Conservation (phyloP, 139 green algal genomes). For the Ettlia oleoabundans region DNA sequence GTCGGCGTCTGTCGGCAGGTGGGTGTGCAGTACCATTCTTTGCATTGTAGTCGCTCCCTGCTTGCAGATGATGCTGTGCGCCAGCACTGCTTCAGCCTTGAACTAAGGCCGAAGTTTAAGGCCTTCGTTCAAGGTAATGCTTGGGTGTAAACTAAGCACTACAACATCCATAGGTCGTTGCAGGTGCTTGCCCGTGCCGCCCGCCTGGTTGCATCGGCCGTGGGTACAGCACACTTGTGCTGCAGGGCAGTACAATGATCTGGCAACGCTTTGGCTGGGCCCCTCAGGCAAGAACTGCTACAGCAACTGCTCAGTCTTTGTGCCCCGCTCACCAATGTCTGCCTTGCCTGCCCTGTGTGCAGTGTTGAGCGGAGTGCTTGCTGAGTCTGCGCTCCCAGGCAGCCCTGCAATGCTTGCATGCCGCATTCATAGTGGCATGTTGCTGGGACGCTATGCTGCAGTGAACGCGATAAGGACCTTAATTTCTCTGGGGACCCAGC, state of each 20-base stretch:
- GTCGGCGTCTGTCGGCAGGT: constrained; percentile 31
- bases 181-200: constrained; percentile 19
- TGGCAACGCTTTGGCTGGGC: constrained; percentile 82
- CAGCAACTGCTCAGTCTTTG: too few relatives aligned
- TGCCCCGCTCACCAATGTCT: too few relatives aligned
- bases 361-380: too few relatives aligned
- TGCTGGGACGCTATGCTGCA: too few relatives aligned
- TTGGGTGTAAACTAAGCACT: not conserved
- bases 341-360: not conserved
- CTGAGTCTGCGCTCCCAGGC: too few relatives aligned
- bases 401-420: too few relatives aligned
- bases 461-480: constrained; percentile 79
- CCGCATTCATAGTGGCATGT: too few relatives aligned
- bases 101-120: too few relatives aligned
- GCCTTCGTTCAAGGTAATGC: constrained; percentile 23
- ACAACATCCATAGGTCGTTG: not conserved
- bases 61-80: too few relatives aligned
- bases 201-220: not conserved
- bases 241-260: constrained; percentile 83
- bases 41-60: too few relatives aligned
- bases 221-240: constrained; percentile 28
- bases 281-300: constrained; percentile 27
- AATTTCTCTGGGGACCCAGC: constrained; percentile 55
- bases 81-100: too few relatives aligned
- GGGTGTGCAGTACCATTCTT: constrained; percentile 38